Conservation (phyloP, 2,329 filamentous ascomycete genomes). For the Aspergillus glaucus region DNA sequence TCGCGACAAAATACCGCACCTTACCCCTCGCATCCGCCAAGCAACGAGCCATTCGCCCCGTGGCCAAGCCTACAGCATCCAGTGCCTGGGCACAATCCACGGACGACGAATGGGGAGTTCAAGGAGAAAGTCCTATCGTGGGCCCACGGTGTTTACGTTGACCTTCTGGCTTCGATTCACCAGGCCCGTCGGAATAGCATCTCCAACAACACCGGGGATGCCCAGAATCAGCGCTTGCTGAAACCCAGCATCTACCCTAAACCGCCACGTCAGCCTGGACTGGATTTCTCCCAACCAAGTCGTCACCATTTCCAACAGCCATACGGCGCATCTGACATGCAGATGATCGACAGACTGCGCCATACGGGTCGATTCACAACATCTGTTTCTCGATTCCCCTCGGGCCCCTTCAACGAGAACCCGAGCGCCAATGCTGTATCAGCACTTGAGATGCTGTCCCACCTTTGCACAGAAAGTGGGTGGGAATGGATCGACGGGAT, state of each 20-base stretch:
- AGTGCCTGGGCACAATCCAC: slow-evolving; percentile 15
- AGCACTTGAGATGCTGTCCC: slow-evolving; percentile 65
- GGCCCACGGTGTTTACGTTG: slow-evolving; percentile 67
- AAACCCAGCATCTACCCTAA: slow-evolving; percentile 57
- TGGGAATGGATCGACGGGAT: slow-evolving; percentile 94
- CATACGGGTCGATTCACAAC: slow-evolving; percentile 28
- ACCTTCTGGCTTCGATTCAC: slow-evolving; percentile 61
- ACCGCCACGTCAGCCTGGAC: slow-evolving; percentile 52
- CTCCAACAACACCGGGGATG: slow-evolving; percentile 42
- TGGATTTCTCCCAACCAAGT: slow-evolving; percentile 39
- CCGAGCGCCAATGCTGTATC: slow-evolving; percentile 55
- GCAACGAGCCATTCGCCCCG: slow-evolving; percentile 17
- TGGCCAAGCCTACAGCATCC: slow-evolving; percentile 25
- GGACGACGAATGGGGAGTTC: slow-evolving; percentile 46
- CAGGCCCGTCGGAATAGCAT: slow-evolving; percentile 42
- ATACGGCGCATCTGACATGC: slow-evolving; percentile 20
- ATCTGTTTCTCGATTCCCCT: slow-evolving; percentile 25
- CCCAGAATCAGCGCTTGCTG: slow-evolving; percentile 37
- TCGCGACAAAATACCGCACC: slow-evolving; percentile 16
- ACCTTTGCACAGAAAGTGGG: slow-evolving; percentile 68
- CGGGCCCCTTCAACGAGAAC: slow-evolving; percentile 25
- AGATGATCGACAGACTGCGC: slow-evolving; percentile 24
- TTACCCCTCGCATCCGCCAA: slow-evolving; percentile 12
- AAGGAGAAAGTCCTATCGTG: slow-evolving; percentile 62
- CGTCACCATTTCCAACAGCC: slow-evolving; percentile 17